Base-by-base conservation (phyloP, 2,329 filamentous ascomycete species). In the Passalora sequoiae region DNA sequence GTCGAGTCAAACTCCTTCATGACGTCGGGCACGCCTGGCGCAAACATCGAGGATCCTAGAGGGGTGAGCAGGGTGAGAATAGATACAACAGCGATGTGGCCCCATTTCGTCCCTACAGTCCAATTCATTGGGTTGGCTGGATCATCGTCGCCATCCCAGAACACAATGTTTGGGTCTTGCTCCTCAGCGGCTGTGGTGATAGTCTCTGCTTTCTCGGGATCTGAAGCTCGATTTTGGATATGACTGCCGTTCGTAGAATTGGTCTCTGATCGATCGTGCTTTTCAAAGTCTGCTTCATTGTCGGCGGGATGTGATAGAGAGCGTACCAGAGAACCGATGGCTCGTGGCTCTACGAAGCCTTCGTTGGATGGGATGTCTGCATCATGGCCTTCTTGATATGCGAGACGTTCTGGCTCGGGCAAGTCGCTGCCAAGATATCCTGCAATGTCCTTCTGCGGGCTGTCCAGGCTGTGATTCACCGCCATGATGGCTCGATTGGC, bases 21-120 rank as follows among this genome's bases (percentile, higher is more conserved):
- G 0, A 87, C 68, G 3, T 78, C 65, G 0, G 77, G 75, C 0
- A 86, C 77, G 4, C 76, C 81, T 0, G 83, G 83, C 0, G 82
- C 82, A 54, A 87, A 83, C 66, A 85, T 84, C 3, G 69, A 73
- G 3, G 71, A 73, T 1, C 72, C 76, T 3, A 80, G 63, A 0
- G 76, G 73, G 4, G 66, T 69, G 15, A 76, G 60, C 15, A 77
- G 69, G 1, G 70, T 75, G 15, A 78, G 67, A 2, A 67, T 49
- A 0, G 72, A 72, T 2, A 80, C 66, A 1, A 77, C 57, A 2
- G 55, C 54, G 2, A 78, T 64, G 20, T 71, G 69, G 1, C 64
- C 53, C 54, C 69, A 69, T 58, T 76, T 78, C 51, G 66, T 67
- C 7, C 44, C 46, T 0, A 54, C 53, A 2, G 69, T 54, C 78